phyloP scores from a whole-genome alignment of 176 grass and related monocot genomes.

The Aegilops tauschii region DNA sequence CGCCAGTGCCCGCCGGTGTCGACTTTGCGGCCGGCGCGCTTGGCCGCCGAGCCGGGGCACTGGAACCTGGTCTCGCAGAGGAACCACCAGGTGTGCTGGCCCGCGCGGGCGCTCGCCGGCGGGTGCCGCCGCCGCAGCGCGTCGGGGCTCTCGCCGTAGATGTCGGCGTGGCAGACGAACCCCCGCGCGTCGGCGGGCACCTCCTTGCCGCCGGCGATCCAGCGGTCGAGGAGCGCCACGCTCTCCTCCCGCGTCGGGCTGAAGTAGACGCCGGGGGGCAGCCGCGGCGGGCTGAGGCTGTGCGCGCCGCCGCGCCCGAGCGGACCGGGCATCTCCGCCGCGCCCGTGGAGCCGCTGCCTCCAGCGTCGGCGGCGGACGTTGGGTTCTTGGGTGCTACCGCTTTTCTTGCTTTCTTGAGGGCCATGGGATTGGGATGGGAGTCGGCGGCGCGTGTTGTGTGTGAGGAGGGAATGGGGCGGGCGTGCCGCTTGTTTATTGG shows the following conservation, averaged over 20 bases:
- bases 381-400: neutral
- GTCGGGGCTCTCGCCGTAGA: constrained; percentile 18
- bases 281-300: neutral
- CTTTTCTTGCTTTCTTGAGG: neutral
- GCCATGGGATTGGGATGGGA: neutral
- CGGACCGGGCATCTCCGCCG: neutral
- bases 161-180: neutral
- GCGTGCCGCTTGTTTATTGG: no score
- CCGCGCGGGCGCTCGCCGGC: neutral
- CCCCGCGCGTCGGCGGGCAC: neutral
- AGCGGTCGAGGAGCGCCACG: neutral
- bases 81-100: neutral
- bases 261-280: constrained; percentile 31
- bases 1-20: constrained; percentile 7
- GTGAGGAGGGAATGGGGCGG: no score
- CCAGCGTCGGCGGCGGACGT: neutral
- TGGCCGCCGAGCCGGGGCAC: neutral
- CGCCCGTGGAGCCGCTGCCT: neutral
- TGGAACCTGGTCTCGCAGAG: neutral
- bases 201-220: neutral
- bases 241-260: constrained; percentile 14
- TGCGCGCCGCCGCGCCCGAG: neutral
- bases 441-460: no score
- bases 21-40: neutral
- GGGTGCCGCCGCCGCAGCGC: neutral